Conservation (phyloP, 805 yeast genomes). For the Dipodascopsis uninucleata region DNA sequence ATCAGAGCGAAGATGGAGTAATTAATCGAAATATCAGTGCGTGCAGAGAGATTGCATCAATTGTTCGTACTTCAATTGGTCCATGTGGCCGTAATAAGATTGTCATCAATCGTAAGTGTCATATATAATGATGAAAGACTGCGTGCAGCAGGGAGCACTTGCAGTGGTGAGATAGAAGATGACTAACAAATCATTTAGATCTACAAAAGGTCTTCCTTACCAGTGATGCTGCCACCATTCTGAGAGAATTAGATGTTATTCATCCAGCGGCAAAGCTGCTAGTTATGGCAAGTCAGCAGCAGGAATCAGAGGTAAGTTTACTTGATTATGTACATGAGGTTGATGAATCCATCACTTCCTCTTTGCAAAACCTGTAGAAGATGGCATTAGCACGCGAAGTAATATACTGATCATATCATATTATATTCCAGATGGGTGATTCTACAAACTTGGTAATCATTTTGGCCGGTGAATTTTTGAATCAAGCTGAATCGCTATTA, state of each 20-base stretch:
- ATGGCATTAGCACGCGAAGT: no score
- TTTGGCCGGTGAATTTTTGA: constrained; percentile 87
- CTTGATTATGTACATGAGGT: no score
- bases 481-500: constrained; percentile 79
- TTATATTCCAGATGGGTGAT: constrained; percentile 67
- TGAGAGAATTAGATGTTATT: constrained; percentile 85
- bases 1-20: constrained; percentile 90
- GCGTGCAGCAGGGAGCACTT: no score
- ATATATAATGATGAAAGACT: no score
- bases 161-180: no score
- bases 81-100: constrained; percentile 97
- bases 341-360: no score
- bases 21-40: constrained; percentile 89
- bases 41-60: constrained; percentile 84
- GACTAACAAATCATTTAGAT: constrained; percentile 37
- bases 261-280: constrained; percentile 96
- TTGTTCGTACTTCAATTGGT: constrained; percentile 92
- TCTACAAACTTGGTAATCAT: constrained; percentile 87
- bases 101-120: constrained; percentile 66
- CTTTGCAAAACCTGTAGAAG: no score
- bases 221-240: constrained; percentile 97
- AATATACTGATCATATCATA: background rate
- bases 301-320: constrained; percentile 62
- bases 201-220: constrained; percentile 83
- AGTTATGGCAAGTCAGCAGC: constrained; percentile 96